A percentile compares a stretch with the other conserved stretches of the same genome.
Conservation (phyloP, 768 basidiomycete species). For the Pisolithus marmoratus region DNA sequence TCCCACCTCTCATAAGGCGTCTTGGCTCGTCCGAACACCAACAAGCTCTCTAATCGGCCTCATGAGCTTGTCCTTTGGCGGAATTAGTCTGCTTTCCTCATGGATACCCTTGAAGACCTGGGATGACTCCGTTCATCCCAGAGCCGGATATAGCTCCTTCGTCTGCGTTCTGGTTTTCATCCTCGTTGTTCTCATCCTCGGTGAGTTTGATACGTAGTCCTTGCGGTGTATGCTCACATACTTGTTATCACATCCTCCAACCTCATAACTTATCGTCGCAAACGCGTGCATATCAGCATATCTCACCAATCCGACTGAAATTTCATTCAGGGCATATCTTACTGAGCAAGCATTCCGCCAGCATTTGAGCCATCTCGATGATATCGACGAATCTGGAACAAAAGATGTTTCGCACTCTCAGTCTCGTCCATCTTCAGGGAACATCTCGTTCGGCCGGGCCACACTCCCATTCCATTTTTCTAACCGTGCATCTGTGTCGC, state of each 20-base stretch:
- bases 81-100: conserved; percentile 54
- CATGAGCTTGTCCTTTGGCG: conserved; percentile 64
- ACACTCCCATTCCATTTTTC: conserved; percentile 68
- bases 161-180: conserved; percentile 64
- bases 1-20: conserved; percentile 30
- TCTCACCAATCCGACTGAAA: conserved; percentile 91
- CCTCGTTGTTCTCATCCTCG: conserved; percentile 66
- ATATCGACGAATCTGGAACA: conserved; percentile 44
- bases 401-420: conserved; percentile 29
- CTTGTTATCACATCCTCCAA: conserved; percentile 5
- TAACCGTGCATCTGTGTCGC: conserved; percentile 86
- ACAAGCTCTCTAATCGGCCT: conserved; percentile 46
- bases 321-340: conserved; percentile 89
- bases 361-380: conserved; percentile 83
- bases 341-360: conserved; percentile 97
- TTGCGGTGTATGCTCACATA: not conserved
- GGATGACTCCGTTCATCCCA: conserved; percentile 44
- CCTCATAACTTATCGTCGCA: not conserved
- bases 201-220: conserved; percentile 37
- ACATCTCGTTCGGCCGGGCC: conserved; percentile 18
- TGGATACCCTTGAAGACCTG: conserved; percentile 49
- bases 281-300: conserved; percentile 53
- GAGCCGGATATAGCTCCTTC: conserved; percentile 64
- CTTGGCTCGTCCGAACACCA: conserved; percentile 31
- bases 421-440: conserved; percentile 19